Evolutionary conservation across 129 eudicot species (phyloP), one percentile per base, ranked within the genome.

Genomic region (Chrysanthemum lavandulifolium): DNA sequence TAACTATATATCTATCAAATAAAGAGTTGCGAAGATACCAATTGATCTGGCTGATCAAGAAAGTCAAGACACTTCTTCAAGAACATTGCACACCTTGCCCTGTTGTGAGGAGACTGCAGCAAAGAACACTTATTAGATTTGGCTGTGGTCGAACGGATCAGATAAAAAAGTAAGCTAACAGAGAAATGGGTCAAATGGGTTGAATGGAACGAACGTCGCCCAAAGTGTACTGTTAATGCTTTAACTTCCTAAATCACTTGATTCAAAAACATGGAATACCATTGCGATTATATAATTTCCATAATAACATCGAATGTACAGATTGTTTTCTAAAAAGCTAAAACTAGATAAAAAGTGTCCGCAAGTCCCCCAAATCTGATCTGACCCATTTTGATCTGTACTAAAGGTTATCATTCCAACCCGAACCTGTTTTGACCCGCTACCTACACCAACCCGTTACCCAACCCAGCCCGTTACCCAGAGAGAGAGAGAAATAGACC

Each of bases 41-140:
- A 80, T 82, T 90, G 94, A 77, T 90, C 96, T 19, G 96, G 99
- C 77, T 88, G 97, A 78, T 95, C 99, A 66, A 95, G 86, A 72
- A 90, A 89, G 77, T 84, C 90, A 14, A 95, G 88, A 73, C 97
- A 95, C 67, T 88, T 86, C 73, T 85, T 84, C 73, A 88, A 84
- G 73, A 90, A 88, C 70, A 84, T 80, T 58, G 88, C 91, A 73
- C 94, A 95, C 81, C 96, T 86, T 53, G 82, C 86, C 82, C 86
- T 90, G 73, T 83, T 86, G 69, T 76, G 79, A 58, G 88, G 76
- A 78, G 94, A 86, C 97, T 94, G 89, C 76, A 79, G 63, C 13
- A 69, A 56, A 23, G 74, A 74, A 43, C 8, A 79, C 45, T 51
- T 66, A 40, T 83, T 75, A 83, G 69, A 40, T 21, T 12, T 61